A percentile compares a stretch with the other conserved stretches of the same genome.
These are phyloP conservation scores for Circinella minor DNA, from an alignment of 371 early-diverging fungal species.

Conservation along the genomic window DNA sequence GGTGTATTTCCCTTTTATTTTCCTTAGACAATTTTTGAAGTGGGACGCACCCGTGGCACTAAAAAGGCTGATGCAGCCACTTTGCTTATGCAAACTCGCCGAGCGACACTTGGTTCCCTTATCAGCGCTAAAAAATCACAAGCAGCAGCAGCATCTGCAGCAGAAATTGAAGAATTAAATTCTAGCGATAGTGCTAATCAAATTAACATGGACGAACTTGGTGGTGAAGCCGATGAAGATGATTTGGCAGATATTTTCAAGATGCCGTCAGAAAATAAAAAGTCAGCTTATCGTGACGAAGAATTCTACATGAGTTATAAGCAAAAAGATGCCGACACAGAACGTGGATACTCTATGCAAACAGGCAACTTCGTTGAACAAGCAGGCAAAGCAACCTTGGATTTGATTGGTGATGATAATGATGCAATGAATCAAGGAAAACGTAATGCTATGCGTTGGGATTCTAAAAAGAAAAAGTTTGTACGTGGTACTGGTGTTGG, in stretches of 20 bases:
- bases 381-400: slow-evolving; percentile 78
- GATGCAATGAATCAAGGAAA: slow-evolving; percentile 58
- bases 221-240: slow-evolving; percentile 54
- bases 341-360: slow-evolving; percentile 89
- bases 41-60: slow-evolving; percentile 75
- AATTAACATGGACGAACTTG: slow-evolving; percentile 38
- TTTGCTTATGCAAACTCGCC: slow-evolving; percentile 80
- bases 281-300: slow-evolving; percentile 71
- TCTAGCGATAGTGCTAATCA: slow-evolving; percentile 22
- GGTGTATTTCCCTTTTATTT: too few species aligned
- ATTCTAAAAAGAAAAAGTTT: slow-evolving; percentile 93
- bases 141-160: slow-evolving; percentile 23
- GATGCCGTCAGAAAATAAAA: slow-evolving; percentile 29
- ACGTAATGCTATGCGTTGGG: slow-evolving; percentile 83
- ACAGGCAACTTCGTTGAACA: slow-evolving; percentile 81
- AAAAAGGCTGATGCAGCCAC: slow-evolving; percentile 76
- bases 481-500: slow-evolving; percentile 84
- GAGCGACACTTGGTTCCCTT: slow-evolving; percentile 60
- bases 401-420: slow-evolving; percentile 86
- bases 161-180: slow-evolving; percentile 20
- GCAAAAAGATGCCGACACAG: slow-evolving; percentile 87
- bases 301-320: slow-evolving; percentile 90
- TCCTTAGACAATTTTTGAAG: slow-evolving; percentile 86
- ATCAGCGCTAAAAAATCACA: slow-evolving; percentile 59
- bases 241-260: slow-evolving; percentile 57